phyloP scores from a whole-genome alignment of 2,329 filamentous ascomycete genomes.

The Alternaria ethzedia region DNA sequence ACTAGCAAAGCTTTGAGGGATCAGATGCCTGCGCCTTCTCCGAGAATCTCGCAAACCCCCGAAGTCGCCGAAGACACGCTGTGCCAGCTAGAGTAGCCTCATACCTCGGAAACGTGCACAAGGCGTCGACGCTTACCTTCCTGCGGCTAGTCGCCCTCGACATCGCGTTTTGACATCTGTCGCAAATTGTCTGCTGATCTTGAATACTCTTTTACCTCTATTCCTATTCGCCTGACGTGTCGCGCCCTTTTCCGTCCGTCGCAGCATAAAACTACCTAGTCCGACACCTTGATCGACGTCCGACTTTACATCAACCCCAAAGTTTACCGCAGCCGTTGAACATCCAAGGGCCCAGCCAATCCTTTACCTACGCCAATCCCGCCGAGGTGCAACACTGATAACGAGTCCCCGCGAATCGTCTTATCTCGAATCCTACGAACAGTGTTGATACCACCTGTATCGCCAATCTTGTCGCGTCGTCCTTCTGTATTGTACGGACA shows the following conservation, averaged over 20 bases:
- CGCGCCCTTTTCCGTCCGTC: not conserved
- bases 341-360: not conserved
- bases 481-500: constrained; percentile 1
- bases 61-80: constrained; percentile 5
- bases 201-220: constrained; percentile 9
- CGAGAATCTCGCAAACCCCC: not conserved
- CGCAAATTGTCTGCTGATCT: constrained; percentile 41
- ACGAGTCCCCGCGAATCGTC: not conserved
- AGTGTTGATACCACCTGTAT: not conserved
- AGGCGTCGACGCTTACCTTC: constrained; percentile 11
- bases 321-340: not conserved
- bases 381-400: constrained; percentile 3
- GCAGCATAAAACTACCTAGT: not conserved
- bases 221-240: constrained; percentile 11
- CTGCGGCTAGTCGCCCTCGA: constrained; percentile 27
- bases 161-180: constrained; percentile 34
- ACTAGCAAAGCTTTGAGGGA: constrained; percentile 3
- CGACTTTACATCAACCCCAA: not conserved
- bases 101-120: constrained; percentile 2
- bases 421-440: constrained; percentile 1
- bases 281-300: constrained; percentile 1
- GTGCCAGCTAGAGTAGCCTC: not conserved
- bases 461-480: constrained; percentile 15
- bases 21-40: constrained; percentile 6
- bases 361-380: not conserved